Evolutionary conservation across 2,329 filamentous ascomycete species (phyloP).

Genomic region (Didymella sp.): DNA sequence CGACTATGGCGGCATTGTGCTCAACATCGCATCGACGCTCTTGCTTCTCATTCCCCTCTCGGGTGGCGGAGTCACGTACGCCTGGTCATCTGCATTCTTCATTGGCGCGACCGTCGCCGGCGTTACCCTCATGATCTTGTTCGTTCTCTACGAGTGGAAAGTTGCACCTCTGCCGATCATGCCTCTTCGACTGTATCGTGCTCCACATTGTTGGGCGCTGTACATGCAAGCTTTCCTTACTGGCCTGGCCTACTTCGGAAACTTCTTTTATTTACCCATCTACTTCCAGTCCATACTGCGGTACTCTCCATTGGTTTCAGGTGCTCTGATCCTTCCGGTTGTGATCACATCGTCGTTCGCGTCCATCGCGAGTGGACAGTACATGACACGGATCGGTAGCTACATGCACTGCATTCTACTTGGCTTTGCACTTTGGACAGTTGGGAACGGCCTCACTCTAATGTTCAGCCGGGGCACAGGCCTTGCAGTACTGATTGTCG

Average conservation of each 20-base stretch:
- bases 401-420: conserved; percentile 29
- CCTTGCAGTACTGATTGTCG: conserved; percentile 58
- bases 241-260: conserved; percentile 65
- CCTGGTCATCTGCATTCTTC: conserved; percentile 64
- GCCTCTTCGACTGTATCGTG: conserved; percentile 63
- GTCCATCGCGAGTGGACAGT: conserved; percentile 27
- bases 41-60: conserved; percentile 69
- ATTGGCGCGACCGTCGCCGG: conserved; percentile 65
- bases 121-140: conserved; percentile 54
- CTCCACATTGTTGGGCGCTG: conserved; percentile 61
- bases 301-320: conserved; percentile 58
- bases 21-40: conserved; percentile 64
- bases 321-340: conserved; percentile 58
- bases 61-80: conserved; percentile 64
- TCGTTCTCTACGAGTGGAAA: conserved; percentile 65
- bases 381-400: conserved; percentile 29
- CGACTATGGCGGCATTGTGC: conserved; percentile 65
- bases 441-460: conserved; percentile 62
- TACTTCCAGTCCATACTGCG: conserved; percentile 66
- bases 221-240: conserved; percentile 66
- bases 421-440: conserved; percentile 56
- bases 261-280: conserved; percentile 67
- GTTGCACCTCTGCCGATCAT: conserved; percentile 65
- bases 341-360: conserved; percentile 27
- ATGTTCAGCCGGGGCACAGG: conserved; percentile 55